Evolutionary conservation across 768 basidiomycete species (phyloP), one percentile per base, ranked within the genome.

Genomic region (Mycena leptocephala): DNA sequence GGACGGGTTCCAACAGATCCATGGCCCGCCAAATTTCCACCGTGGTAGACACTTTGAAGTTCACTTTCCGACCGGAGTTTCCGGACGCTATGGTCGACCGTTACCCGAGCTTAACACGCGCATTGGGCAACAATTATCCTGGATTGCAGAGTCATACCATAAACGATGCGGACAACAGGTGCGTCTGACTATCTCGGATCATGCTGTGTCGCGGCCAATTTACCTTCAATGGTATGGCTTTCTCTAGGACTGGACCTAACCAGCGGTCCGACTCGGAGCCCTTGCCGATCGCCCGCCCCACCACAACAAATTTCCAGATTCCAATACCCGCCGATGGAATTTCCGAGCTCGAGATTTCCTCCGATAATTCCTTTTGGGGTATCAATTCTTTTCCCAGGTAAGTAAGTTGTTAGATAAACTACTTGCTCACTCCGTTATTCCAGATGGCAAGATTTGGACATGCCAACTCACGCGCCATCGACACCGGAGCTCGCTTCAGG

Each of bases 41-140:
- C n/a, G n/a, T n/a, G n/a, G n/a, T n/a, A n/a, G n/a, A n/a, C n/a
- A n/a, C n/a, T n/a, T n/a, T n/a, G n/a, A n/a, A n/a, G n/a, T n/a
- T n/a, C n/a, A n/a, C n/a, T n/a, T n/a, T n/a, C n/a, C n/a, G n/a
- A n/a, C 64, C 64, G 20, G 24, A 73, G 14, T 73, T 73, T 28
- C 35, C 72, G 13, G 32, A 32, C n/a, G 41, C 56, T 2, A 20
- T 26, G 4, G 55, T 73, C 55, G 13, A 59, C 5, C 72, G 64
- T 24, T 73, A 73, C 55, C 72, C 72, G 9, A 73, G 64, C 64
- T 58, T 73, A 9, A 59, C 72, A 3, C 30, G 46, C n/a, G 72
- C 72, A 14, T 30, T 73, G 41, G 72, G 72, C 4, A 37, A 66
- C 33, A 33, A 30, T 26, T 73, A 73, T 32, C 72, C 72, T 20